phyloP scores from a whole-genome alignment of 2,329 filamentous ascomycete genomes.

The Paecilomyces formosus region DNA sequence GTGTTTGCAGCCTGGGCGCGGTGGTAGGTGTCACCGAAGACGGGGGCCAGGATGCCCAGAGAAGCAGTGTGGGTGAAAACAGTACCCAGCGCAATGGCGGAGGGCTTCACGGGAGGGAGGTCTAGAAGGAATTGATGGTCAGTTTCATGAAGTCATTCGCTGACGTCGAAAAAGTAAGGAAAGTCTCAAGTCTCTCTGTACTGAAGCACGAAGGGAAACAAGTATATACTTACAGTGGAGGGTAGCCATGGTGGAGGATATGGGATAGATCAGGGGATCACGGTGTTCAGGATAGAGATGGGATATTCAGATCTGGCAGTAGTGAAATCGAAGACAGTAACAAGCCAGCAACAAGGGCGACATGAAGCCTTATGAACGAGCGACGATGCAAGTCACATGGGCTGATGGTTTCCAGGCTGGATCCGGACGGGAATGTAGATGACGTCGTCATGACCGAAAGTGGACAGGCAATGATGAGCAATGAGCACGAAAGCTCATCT shows the following conservation, averaged over 20 bases:
- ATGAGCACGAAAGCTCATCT: not conserved
- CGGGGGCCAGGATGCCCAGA: slow-evolving; percentile 74
- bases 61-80: slow-evolving; percentile 92
- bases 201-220: not conserved
- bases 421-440: slow-evolving; percentile 6
- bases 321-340: not conserved
- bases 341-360: not conserved
- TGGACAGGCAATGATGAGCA: not conserved
- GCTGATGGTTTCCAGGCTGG: not conserved
- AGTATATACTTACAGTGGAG: slow-evolving; percentile 47
- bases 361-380: not conserved
- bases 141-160: not conserved
- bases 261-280: not conserved
- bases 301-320: not conserved
- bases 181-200: not conserved
- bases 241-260: slow-evolving; percentile 46
- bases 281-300: not conserved
- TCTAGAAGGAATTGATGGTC: slow-evolving; percentile 35
- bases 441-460: slow-evolving; percentile 16
- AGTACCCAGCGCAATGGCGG: slow-evolving; percentile 91
- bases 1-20: slow-evolving; percentile 84
- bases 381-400: not conserved
- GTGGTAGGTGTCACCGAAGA: slow-evolving; percentile 93
- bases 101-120: slow-evolving; percentile 86
- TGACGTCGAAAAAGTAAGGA: not conserved